Base-by-base conservation (phyloP, 2,329 filamentous ascomycete species). In the Sphaerulina musiva region DNA sequence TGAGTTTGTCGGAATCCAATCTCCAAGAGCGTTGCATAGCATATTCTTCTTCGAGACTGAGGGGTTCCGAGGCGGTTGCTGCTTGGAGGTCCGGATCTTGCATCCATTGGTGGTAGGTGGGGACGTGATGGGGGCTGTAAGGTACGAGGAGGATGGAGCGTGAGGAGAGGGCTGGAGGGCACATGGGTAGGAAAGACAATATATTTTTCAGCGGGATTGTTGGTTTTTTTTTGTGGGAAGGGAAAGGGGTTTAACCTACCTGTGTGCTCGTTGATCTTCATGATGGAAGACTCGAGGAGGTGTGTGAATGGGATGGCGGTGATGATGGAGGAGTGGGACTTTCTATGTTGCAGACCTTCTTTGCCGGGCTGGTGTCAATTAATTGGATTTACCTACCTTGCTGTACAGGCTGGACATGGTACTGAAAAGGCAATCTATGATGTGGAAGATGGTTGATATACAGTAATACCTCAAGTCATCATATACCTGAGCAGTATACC, bases 21-120 rank as follows among this genome's bases (percentile, higher is more conserved):
- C 90, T 84, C 92, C 92, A 97, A 59, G 84, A 89, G n/a, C 74
- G 73, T 70, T 96, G 92, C 84, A 96, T 97, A 47, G 82, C 80
- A 70, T 93, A 89, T 75, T 97, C 92, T 67, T 95, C 86, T 0
- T 82, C 76, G 0, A 96, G 76, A 0, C 80, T 84, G 48, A 97
- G 78, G 0, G 85, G 87, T 59, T 96, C 90, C 0, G 91, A 96
- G 1, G 92, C 90, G 0, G 92, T 97, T 51, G 87, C 85, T 71
- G 83, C 77, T 74, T 86, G 91, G 39, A 96, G 87, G 45, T 83
- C 80, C 83, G 87, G 56, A 9, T 93, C 85, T 75, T 91, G 80
- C 91, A 97, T 96, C 92, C 92, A 97, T 65, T 78, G 74, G 68
- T 95, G 89, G 69, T 96, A 96, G 38, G 79, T 83, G 12, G 78